Evolutionary conservation across 768 basidiomycete genomes (phyloP).

Genomic region (Mycena galericulata): DNA sequence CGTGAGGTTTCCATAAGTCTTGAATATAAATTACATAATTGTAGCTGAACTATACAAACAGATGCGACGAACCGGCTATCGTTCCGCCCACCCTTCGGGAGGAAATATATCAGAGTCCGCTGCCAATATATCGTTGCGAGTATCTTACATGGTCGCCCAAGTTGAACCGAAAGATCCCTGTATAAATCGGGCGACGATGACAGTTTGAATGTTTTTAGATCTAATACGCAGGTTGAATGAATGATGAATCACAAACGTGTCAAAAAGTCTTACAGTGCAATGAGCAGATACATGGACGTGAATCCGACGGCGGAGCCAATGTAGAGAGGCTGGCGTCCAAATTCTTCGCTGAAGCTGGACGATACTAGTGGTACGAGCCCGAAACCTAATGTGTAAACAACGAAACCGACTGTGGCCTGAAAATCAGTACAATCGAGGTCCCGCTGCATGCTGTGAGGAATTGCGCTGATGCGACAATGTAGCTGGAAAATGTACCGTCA

Average conservation of each 20-base stretch:
- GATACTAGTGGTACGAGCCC: slow-evolving; percentile 72
- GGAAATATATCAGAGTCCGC: not conserved
- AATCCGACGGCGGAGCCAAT: slow-evolving; percentile 63
- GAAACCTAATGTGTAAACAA: slow-evolving; percentile 71
- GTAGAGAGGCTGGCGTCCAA: slow-evolving; percentile 74
- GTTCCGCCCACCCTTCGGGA: slow-evolving; percentile 72
- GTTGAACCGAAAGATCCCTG: slow-evolving; percentile 78
- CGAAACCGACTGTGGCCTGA: slow-evolving; percentile 61
- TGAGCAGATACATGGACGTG: slow-evolving; percentile 61
- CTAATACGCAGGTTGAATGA: slow-evolving; percentile 37
- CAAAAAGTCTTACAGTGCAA: slow-evolving; percentile 53
- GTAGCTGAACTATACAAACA: not conserved
- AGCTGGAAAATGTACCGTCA: slow-evolving; percentile 54
- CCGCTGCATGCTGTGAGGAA: slow-evolving; percentile 36
- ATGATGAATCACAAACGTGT: not conserved
- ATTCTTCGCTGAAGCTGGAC: slow-evolving; percentile 79
- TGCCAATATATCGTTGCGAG: too few relatives aligned
- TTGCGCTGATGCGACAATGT: slow-evolving; percentile 47
- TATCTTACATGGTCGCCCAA: slow-evolving; percentile 74
- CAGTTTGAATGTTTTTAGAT: slow-evolving; percentile 66
- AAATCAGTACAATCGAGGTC: slow-evolving; percentile 60
- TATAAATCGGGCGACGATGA: slow-evolving; percentile 75
- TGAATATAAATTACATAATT: slow-evolving; percentile 50
- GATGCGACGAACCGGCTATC: slow-evolving; percentile 27
- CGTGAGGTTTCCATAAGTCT: slow-evolving; percentile 73